These are phyloP conservation scores for Zymoseptoria ardabiliae DNA, from an alignment of 2,329 filamentous ascomycete species.

Conservation along the genomic window DNA sequence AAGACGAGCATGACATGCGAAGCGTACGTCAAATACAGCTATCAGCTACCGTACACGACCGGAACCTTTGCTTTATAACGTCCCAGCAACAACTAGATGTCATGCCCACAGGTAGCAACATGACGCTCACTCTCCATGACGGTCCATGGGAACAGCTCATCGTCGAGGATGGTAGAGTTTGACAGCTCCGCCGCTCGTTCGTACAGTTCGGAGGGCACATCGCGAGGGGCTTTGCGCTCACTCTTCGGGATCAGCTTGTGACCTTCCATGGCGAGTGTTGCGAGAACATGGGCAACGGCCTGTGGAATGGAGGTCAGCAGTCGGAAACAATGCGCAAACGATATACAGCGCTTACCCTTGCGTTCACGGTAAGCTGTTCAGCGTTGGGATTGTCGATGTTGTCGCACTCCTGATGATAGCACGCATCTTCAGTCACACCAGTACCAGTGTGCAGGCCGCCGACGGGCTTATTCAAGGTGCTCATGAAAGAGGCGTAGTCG, in stretches of 20 bases:
- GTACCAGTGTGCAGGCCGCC: constrained; percentile 33
- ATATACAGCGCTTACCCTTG: constrained; percentile 4
- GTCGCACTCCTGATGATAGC: constrained; percentile 33
- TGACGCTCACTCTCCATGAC: constrained; percentile 7
- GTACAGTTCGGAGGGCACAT: neutral
- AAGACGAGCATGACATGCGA: too few relatives aligned
- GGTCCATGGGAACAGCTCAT: constrained; percentile 7
- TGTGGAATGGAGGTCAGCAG: neutral
- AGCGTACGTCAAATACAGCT: too few relatives aligned
- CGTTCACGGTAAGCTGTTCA: constrained; percentile 4
- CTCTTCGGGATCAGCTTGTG: constrained; percentile 7
- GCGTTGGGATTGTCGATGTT: constrained; percentile 28
- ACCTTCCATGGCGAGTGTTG: constrained; percentile 10
- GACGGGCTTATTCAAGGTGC: constrained; percentile 28
- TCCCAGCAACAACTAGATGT: neutral
- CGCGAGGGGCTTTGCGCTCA: constrained; percentile 1
- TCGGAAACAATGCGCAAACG: neutral
- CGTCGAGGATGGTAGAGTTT: constrained; percentile 2
- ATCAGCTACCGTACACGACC: neutral
- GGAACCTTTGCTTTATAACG: neutral
- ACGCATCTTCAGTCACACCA: constrained; percentile 30
- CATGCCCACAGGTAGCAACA: constrained; percentile 4
- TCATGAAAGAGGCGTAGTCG: constrained; percentile 33
- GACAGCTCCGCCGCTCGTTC: constrained; percentile 12
- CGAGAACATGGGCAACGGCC: constrained; percentile 8